These are phyloP conservation scores for Xerocomellus amylosporus DNA, from an alignment of 768 basidiomycete genomes.

Conservation along the genomic window DNA sequence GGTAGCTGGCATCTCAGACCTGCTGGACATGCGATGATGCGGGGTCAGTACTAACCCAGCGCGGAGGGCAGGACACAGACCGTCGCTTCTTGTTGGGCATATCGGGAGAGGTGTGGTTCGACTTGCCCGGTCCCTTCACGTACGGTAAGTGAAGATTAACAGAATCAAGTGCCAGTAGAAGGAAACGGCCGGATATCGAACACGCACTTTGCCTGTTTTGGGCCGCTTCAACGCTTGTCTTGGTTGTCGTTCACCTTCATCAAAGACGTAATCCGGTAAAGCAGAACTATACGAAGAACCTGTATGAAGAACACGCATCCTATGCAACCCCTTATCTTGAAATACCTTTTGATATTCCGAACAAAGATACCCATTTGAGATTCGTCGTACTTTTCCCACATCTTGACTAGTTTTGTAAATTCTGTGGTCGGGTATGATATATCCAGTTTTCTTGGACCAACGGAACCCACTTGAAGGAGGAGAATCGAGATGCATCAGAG, in stretches of 20 bases:
- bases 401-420: slow-evolving; percentile 89
- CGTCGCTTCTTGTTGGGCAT: slow-evolving; percentile 81
- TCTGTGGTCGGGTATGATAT: slow-evolving; percentile 97
- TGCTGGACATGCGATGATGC: slow-evolving; percentile 34
- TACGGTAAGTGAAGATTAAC: slow-evolving; percentile 31
- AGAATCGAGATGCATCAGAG: slow-evolving; percentile 18
- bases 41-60: slow-evolving; percentile 25
- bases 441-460: slow-evolving; percentile 82
- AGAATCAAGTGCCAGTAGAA: slow-evolving; percentile 11
- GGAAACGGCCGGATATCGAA: slow-evolving; percentile 12
- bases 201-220: slow-evolving; percentile 57
- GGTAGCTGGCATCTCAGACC: slow-evolving; percentile 38
- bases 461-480: slow-evolving; percentile 57
- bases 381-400: slow-evolving; percentile 95
- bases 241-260: slow-evolving; percentile 74
- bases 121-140: slow-evolving; percentile 58
- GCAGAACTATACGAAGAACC: slow-evolving; percentile 47
- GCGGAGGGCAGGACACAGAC: slow-evolving; percentile 45
- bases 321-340: slow-evolving; percentile 9
- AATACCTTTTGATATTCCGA: slow-evolving; percentile 86
- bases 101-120: slow-evolving; percentile 60
- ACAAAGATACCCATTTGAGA: slow-evolving; percentile 92
- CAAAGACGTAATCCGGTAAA: slow-evolving; percentile 81
- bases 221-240: slow-evolving; percentile 70
- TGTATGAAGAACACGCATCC: slow-evolving; percentile 21